Evolutionary conservation across 2,329 filamentous ascomycete species (phyloP).

Genomic region (Nemania sp.): DNA sequence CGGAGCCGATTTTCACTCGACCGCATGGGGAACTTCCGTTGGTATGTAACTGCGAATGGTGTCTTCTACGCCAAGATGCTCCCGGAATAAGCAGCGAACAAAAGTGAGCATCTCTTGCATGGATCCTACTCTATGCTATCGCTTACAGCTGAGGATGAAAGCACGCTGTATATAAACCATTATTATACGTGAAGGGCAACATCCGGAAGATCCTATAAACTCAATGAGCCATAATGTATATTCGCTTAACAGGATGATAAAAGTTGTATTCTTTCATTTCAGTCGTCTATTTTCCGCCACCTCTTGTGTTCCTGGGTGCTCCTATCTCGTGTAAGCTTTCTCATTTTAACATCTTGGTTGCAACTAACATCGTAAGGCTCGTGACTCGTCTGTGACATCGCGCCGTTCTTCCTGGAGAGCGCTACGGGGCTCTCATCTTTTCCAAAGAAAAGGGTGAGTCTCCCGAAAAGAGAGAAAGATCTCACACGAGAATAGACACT

Average conservation of each 20-base stretch:
- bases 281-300: background rate
- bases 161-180: background rate
- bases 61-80: slow-evolving; percentile 65
- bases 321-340: too few species aligned
- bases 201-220: too few species aligned
- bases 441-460: background rate
- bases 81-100: slow-evolving; percentile 39
- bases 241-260: background rate
- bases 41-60: slow-evolving; percentile 62
- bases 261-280: background rate
- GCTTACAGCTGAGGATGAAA: background rate
- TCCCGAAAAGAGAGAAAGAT: background rate
- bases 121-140: background rate
- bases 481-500: background rate
- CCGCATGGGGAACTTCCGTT: slow-evolving; percentile 58
- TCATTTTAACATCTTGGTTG: too few species aligned
- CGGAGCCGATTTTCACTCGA: slow-evolving; percentile 65
- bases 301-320: background rate
- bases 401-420: too few species aligned
- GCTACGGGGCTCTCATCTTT: too few species aligned
- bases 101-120: slow-evolving; percentile 24
- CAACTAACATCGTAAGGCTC: too few species aligned
- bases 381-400: too few species aligned
- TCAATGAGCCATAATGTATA: too few species aligned
- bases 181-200: too few species aligned